Percentiles rank a stretch among this genome's conserved stretches.
phyloP scores from a whole-genome alignment of 164 flowering plant species.

The Chimonanthus praecox region DNA sequence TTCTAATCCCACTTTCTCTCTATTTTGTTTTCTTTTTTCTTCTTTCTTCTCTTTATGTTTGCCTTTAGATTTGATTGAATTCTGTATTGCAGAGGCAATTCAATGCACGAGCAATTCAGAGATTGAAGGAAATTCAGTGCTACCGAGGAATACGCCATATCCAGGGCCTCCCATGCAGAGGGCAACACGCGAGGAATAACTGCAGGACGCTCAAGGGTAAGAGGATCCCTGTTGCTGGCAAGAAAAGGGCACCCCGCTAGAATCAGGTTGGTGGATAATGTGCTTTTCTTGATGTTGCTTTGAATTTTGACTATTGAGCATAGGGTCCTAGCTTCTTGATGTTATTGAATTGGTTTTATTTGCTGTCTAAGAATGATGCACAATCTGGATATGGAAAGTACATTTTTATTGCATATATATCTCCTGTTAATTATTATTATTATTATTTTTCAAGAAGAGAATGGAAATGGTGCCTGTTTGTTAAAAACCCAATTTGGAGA shows the following conservation, averaged over 20 bases:
- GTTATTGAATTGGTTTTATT: not conserved
- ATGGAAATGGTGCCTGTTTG: not conserved
- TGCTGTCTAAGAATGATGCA: not conserved
- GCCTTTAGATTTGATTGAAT: not conserved
- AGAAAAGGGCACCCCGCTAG: conserved; percentile 58
- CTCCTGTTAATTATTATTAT: not conserved
- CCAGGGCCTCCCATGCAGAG: conserved; percentile 88
- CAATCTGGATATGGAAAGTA: not conserved
- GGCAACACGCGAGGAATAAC: conserved; percentile 91
- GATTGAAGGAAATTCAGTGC: conserved; percentile 92
- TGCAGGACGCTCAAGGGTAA: conserved; percentile 93
- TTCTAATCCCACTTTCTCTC: not conserved
- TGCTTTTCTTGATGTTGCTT: not conserved
- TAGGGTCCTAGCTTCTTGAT: not conserved
- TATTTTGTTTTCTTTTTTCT: not conserved
- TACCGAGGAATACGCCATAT: conserved; percentile 84
- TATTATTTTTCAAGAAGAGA: not conserved
- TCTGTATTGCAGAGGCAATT: conserved; percentile 64
- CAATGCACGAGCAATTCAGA: conserved; percentile 65
- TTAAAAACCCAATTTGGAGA: not conserved
- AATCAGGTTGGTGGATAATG: not conserved
- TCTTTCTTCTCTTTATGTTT: not conserved
- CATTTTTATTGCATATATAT: not conserved
- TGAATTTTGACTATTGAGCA: not conserved
- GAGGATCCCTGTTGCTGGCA: conserved; percentile 73